These are phyloP conservation scores for Whalleya microplaca DNA, from an alignment of 2,329 filamentous ascomycete genomes.

Conservation along the genomic window DNA sequence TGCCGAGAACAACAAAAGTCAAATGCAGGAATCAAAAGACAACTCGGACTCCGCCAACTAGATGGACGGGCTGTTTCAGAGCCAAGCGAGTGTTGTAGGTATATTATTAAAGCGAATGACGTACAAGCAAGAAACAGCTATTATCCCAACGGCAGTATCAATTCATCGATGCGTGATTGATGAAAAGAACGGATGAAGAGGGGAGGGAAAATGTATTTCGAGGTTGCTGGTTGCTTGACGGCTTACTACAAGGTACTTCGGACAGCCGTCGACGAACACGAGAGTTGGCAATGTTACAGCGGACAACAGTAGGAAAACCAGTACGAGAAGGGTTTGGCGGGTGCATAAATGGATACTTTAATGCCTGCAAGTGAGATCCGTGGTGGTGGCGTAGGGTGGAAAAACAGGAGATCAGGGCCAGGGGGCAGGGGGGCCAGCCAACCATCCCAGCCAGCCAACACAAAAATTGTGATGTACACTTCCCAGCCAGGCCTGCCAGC, in stretches of 20 bases:
- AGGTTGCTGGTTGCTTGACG: not conserved
- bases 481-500: not conserved
- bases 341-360: slow-evolving; percentile 8
- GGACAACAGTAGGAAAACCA: slow-evolving; percentile 6
- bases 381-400: slow-evolving; percentile 10
- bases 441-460: not conserved
- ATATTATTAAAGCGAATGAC: slow-evolving; percentile 35
- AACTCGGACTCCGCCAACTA: slow-evolving; percentile 26
- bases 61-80: slow-evolving; percentile 16
- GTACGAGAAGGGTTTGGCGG: slow-evolving; percentile 18
- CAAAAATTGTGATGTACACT: not conserved
- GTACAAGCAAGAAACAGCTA: slow-evolving; percentile 10
- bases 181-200: slow-evolving; percentile 11
- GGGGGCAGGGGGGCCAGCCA: too few relatives aligned
- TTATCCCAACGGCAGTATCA: slow-evolving; percentile 9
- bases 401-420: slow-evolving; percentile 4
- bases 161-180: slow-evolving; percentile 23
- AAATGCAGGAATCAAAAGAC: slow-evolving; percentile 24
- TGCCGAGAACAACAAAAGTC: slow-evolving; percentile 21
- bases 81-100: slow-evolving; percentile 31
- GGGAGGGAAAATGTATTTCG: slow-evolving; percentile 3
- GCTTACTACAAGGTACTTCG: not conserved
- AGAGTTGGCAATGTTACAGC: slow-evolving; percentile 17
- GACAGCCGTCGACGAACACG: slow-evolving; percentile 21
- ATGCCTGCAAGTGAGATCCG: slow-evolving; percentile 18